phyloP scores from a whole-genome alignment of 345 rosid genomes.

The Theobroma cacao region DNA sequence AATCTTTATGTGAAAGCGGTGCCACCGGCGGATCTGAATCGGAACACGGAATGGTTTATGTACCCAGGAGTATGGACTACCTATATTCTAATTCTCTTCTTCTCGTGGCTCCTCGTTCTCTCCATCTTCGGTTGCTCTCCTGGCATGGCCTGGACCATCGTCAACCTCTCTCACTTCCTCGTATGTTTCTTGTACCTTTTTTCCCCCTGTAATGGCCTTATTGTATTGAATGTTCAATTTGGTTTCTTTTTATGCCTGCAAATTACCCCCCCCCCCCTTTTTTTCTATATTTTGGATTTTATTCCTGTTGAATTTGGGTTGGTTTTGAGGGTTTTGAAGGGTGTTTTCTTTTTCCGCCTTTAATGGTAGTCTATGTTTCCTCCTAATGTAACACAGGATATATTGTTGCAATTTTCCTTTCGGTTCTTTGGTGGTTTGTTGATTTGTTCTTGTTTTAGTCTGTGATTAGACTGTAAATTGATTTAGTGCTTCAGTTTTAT shows the following conservation, averaged over 20 bases:
- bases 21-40: conserved; percentile 77
- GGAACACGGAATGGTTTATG: conserved; percentile 84
- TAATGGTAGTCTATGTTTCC: neutral
- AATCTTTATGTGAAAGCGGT: conserved; percentile 65
- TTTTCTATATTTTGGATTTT: neutral
- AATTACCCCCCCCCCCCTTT: neutral
- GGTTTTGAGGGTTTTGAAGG: neutral
- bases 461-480: neutral
- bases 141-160: conserved; percentile 86
- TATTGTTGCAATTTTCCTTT: neutral
- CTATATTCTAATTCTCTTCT: conserved; percentile 68
- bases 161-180: conserved; percentile 64
- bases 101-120: conserved; percentile 66
- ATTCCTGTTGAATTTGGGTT: neutral
- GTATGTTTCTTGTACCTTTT: conserved; percentile 36
- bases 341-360: neutral
- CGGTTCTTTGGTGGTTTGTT: neutral
- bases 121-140: conserved; percentile 67
- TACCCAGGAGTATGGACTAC: conserved; percentile 88
- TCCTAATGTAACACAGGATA: neutral
- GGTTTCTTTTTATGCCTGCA: conserved; percentile 14
- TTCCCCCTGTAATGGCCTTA: neutral
- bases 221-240: neutral
- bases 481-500: neutral
- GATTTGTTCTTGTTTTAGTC: neutral